Base-by-base conservation (phyloP, 2,329 filamentous ascomycete genomes). In the Aspergillus novoparasiticus region DNA sequence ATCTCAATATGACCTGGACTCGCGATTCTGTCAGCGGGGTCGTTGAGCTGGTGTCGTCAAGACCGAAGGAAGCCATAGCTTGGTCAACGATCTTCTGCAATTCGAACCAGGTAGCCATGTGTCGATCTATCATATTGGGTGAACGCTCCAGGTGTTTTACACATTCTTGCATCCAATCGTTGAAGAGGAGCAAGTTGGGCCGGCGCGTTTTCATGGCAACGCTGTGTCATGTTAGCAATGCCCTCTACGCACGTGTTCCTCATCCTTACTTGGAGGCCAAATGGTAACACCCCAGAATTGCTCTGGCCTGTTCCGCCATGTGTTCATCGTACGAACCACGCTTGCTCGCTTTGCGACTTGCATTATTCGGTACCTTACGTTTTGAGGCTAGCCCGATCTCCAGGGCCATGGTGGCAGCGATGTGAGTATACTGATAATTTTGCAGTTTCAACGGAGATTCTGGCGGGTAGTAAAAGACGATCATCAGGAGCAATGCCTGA, bases 391-490 rank as follows among this genome's bases (percentile, higher is more conserved):
- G 66, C 1, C 79, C 79, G 57, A 82, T 79, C 54, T 82, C 80
- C 68, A 81, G 69, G 4, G 79, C 82, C 82, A 85, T 84, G 1
- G 82, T 82, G 32, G 81, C 80, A 10, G 82, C 83, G 67, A 84
- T 82, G 64, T 84, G 82, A 30, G 83, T 81, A 62, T 84, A 82
- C 68, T 85, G 81, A 69, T 83, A 84, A 67, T 83, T 80, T 60
- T 84, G 83, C 62, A 84, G 66, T 64, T 80, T 78, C 61, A 80
- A 74, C 58, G 81, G 82, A 59, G 81, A 79, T 21, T 79, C 76
- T 2, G 83, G 82, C 3, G 83, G 82, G 66, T 79, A 79, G 66
- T 84, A 85, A 76, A 82, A 85, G 43, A 84, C 71, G 28, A 80
- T 81, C 69, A 80, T 82, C 60, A 85, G 66, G 48, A 83, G 70